Evolutionary conservation across 176 grass and related monocot species (phyloP).

Genomic region (Lolium rigidum): DNA sequence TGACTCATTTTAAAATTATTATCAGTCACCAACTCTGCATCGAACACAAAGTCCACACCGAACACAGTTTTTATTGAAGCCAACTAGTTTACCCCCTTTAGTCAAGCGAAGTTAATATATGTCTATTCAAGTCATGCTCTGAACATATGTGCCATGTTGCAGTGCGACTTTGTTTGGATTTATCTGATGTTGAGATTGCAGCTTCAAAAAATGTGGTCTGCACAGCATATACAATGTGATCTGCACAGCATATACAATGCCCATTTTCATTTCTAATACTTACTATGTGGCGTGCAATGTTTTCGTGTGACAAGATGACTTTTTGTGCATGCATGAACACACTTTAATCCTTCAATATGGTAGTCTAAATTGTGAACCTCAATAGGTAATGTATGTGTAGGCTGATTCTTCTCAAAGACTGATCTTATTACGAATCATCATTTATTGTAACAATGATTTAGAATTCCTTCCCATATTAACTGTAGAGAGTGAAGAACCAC

Average conservation of each 20-base stretch:
- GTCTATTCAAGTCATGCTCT: conserved; percentile 26
- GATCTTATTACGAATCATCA: conserved; percentile 8
- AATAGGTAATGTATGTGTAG: conserved; percentile 18
- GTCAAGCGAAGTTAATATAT: conserved; percentile 8
- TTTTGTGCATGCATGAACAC: conserved; percentile 32
- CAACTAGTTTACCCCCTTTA: conserved; percentile 28
- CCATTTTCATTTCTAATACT: conserved; percentile 14
- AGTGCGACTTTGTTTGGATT: conserved; percentile 14
- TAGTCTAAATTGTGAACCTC: conserved; percentile 22
- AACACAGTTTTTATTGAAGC: conserved; percentile 1
- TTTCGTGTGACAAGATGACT: background rate
- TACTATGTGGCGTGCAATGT: conserved; percentile 16
- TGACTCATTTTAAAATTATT: background rate
- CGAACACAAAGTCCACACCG: conserved; percentile 16
- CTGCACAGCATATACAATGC: background rate
- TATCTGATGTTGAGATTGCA: background rate
- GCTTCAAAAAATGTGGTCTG: background rate
- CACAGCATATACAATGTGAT: background rate
- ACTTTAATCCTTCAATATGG: background rate
- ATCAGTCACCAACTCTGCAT: background rate
- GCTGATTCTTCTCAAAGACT: conserved; percentile 1
- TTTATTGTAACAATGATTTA: conserved; percentile 38
- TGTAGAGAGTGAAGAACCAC: conserved; percentile 66
- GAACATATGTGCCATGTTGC: conserved; percentile 12
- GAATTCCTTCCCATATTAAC: conserved; percentile 41